Conservation (phyloP, 805 yeast species). For the Hanseniaspora osmophila region DNA sequence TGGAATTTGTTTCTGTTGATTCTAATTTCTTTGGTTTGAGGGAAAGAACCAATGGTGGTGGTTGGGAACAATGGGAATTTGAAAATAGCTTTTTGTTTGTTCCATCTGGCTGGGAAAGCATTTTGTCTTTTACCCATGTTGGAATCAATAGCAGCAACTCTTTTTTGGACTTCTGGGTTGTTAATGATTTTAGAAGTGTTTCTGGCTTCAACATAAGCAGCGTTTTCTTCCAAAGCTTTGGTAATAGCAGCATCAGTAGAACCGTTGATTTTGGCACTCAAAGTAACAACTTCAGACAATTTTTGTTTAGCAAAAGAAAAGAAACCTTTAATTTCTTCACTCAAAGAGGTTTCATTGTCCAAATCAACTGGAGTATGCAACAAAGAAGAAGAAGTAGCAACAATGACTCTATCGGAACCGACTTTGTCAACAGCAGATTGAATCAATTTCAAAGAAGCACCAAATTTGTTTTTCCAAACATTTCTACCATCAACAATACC, state of each 20-base stretch:
- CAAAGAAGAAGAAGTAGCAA: conserved; percentile 91
- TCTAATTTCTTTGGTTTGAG: conserved; percentile 99
- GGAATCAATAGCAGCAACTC: conserved; percentile 66
- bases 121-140: conserved; percentile 71
- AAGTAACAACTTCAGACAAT: conserved; percentile 75
- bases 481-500: conserved; percentile 99
- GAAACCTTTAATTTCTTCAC: conserved; percentile 88
- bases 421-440: conserved; percentile 71
- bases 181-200: conserved; percentile 77
- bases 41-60: conserved; percentile 99
- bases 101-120: conserved; percentile 77
- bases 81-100: conserved; percentile 72
- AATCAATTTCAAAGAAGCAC: conserved; percentile 72
- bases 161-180: conserved; percentile 78
- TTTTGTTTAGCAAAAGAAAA: conserved; percentile 98
- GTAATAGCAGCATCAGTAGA: conserved; percentile 49
- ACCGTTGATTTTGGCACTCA: conserved; percentile 79
- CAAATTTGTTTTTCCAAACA: conserved; percentile 95
- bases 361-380: conserved; percentile 98
- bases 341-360: conserved; percentile 79
- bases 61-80: conserved; percentile 98
- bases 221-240: conserved; percentile 57
- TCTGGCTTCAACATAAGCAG: conserved; percentile 75
- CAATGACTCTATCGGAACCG: conserved; percentile 76
- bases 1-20: conserved; percentile 94